Base-by-base conservation (phyloP, 345 rosid species). In the Moricandia arvensis region DNA sequence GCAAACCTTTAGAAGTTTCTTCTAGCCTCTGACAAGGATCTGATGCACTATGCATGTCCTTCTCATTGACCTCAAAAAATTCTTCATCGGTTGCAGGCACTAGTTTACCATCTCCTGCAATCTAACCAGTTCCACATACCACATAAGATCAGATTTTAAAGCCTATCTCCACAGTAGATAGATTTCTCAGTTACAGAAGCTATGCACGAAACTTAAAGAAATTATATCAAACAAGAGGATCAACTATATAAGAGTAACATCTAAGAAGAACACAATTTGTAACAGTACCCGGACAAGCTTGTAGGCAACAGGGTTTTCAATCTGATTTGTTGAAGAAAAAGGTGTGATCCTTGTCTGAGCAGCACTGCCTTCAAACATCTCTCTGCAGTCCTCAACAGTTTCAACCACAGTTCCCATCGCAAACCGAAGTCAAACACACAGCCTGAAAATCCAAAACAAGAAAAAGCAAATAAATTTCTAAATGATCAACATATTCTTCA, bases 71-170 rank as follows among this genome's bases (percentile, higher is more conserved):
- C 84, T 87, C 89, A 89, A 90, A 84, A 59, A 87, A 81, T 85
- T 94, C 98, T 79, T 90, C 93, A 85, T 91, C 98, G 6, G 98
- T 94, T 26, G 98, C 98, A 74, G 93, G 95, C 33, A 94, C 98
- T 55, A 91, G 74, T 51, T 88, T 87, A 75, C 98, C 98, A 84
- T 94, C 96, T 72, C 87, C 89, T 73, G 85, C 93, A 80, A 91
- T 86, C 98, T 94, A 72, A 33, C 15, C 73, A 75, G 65, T 59
- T 31, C 21, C 73, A 80, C 7, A 71, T 64, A 70, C 58, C 13
- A 68, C 17, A 16, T 16, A 59, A 61, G 57, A 31, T 57, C 8
- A 54, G 51, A 62, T 54, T 54, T 7, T 31, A 70, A 76, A 69
- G 59, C 1, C 6, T n/a, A 62, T 4, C 34, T 29, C 4, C 41